Evolutionary conservation across 192 early-diverging fungal species (phyloP).

Genomic region (Martensiomyces pterosporus): DNA sequence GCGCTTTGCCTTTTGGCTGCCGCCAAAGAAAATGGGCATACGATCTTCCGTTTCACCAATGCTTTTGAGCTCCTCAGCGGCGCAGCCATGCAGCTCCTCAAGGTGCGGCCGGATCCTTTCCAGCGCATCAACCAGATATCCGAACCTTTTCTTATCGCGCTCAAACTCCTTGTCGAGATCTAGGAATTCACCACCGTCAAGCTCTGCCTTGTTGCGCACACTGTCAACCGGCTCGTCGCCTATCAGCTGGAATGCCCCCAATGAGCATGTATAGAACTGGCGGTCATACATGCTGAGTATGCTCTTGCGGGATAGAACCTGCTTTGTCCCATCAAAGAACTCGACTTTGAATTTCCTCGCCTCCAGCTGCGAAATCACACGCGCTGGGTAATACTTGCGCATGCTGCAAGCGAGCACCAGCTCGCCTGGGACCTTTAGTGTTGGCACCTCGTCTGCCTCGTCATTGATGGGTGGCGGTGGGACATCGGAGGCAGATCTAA

Average conservation of each 20-base stretch:
- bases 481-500: slow-evolving; percentile 30
- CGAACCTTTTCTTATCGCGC: slow-evolving; percentile 15
- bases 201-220: not conserved
- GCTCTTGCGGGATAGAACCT: slow-evolving; percentile 9
- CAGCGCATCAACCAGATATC: slow-evolving; percentile 11
- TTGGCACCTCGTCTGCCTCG: slow-evolving; percentile 10
- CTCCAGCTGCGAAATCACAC: slow-evolving; percentile 11
- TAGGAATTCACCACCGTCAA: not conserved
- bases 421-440: slow-evolving; percentile 39
- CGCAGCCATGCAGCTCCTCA: slow-evolving; percentile 30
- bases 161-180: slow-evolving; percentile 30
- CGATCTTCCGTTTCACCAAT: slow-evolving; percentile 22
- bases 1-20: slow-evolving; percentile 14
- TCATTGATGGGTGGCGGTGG: slow-evolving; percentile 5
- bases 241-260: slow-evolving; percentile 29
- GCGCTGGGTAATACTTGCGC: slow-evolving; percentile 45
- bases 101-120: slow-evolving; percentile 17
- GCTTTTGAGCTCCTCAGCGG: slow-evolving; percentile 8
- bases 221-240: slow-evolving; percentile 27
- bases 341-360: slow-evolving; percentile 17
- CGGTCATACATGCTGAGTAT: slow-evolving; percentile 41
- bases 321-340: slow-evolving; percentile 37
- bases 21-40: slow-evolving; percentile 31
- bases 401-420: slow-evolving; percentile 28
- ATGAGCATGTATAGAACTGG: slow-evolving; percentile 33